Percentiles rank a stretch among this genome's conserved stretches.
Conservation (phyloP, 208 protist species). For the Trypanosoma grayi region DNA sequence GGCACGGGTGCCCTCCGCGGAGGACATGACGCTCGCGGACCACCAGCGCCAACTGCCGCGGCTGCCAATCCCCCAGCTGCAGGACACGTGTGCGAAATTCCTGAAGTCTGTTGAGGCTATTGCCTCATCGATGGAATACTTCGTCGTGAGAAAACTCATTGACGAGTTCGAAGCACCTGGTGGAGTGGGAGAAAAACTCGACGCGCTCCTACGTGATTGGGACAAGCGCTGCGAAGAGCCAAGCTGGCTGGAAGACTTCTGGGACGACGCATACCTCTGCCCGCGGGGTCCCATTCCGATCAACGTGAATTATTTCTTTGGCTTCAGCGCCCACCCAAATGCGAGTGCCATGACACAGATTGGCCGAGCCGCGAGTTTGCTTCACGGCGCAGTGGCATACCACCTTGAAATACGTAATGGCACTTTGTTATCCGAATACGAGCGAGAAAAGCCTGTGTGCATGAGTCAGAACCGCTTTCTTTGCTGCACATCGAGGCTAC, state of each 20-base stretch:
- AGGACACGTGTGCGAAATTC: conserved; percentile 28
- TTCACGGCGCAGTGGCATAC: conserved; percentile 26
- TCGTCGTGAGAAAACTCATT: conserved; percentile 12
- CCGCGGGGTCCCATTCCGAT: conserved; percentile 37
- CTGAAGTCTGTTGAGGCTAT: conserved; percentile 30
- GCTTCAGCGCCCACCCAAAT: conserved; percentile 31
- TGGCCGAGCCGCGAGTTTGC: conserved; percentile 35
- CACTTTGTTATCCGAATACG: conserved; percentile 25
- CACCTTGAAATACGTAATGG: conserved; percentile 21
- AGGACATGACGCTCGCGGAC: not conserved
- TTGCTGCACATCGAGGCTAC: conserved; percentile 34
- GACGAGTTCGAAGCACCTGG: conserved; percentile 21
- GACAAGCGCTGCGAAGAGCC: conserved; percentile 13
- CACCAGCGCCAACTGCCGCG: conserved; percentile 26
- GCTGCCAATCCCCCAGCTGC: conserved; percentile 27
- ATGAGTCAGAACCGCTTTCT: conserved; percentile 42
- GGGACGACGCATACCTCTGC: conserved; percentile 42
- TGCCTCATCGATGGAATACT: conserved; percentile 28
- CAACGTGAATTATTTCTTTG: conserved; percentile 59
- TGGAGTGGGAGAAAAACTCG: conserved; percentile 24
- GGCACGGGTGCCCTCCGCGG: not conserved
- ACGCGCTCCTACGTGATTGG: conserved; percentile 22
- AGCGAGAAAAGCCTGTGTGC: conserved; percentile 34
- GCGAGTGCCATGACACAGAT: conserved; percentile 21
- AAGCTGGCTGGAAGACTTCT: conserved; percentile 36